Evolutionary conservation across 2,329 filamentous ascomycete species (phyloP).

Genomic region (Arachnomyces sp.): DNA sequence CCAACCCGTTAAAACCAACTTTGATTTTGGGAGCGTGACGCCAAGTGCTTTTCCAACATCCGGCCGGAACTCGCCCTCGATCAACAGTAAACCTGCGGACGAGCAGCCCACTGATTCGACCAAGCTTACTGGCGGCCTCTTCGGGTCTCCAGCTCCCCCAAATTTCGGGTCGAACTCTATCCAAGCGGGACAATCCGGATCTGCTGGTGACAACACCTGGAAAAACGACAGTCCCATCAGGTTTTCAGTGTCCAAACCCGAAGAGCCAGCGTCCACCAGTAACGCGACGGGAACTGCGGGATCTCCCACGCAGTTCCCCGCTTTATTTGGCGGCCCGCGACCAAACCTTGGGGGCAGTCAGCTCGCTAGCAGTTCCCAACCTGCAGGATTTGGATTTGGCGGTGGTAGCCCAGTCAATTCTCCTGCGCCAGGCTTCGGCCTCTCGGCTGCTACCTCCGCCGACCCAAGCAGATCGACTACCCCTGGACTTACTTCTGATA

Average conservation of each 20-base stretch:
- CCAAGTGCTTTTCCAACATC: background rate
- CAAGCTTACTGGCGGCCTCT: conserved; percentile 19
- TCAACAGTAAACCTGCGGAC: conserved; percentile 8
- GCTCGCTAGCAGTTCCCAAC: conserved; percentile 11
- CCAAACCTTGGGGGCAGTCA: conserved; percentile 9
- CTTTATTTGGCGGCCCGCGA: conserved; percentile 22
- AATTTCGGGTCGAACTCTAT: conserved; percentile 6
- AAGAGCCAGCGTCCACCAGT: conserved; percentile 13
- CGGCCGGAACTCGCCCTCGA: conserved; percentile 7
- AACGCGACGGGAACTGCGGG: conserved; percentile 12
- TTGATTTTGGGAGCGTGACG: conserved; percentile 4
- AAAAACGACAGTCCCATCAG: conserved; percentile 42
- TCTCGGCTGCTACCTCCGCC: conserved; percentile 27
- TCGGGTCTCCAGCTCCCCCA: conserved; percentile 21
- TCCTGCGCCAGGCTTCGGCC: conserved; percentile 11
- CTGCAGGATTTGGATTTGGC: conserved; percentile 30
- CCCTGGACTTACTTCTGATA: conserved; percentile 37
- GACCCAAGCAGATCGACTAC: conserved; percentile 39
- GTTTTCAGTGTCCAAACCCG: conserved; percentile 20
- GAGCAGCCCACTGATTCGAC: conserved; percentile 7
- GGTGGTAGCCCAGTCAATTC: conserved; percentile 24
- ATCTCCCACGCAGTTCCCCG: conserved; percentile 22
- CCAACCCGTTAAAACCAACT: conserved; percentile 14
- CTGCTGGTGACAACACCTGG: conserved; percentile 39
- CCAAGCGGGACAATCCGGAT: conserved; percentile 14